These are phyloP conservation scores for Clonostachys chloroleuca DNA, from an alignment of 2,329 filamentous ascomycete genomes.

Conservation along the genomic window DNA sequence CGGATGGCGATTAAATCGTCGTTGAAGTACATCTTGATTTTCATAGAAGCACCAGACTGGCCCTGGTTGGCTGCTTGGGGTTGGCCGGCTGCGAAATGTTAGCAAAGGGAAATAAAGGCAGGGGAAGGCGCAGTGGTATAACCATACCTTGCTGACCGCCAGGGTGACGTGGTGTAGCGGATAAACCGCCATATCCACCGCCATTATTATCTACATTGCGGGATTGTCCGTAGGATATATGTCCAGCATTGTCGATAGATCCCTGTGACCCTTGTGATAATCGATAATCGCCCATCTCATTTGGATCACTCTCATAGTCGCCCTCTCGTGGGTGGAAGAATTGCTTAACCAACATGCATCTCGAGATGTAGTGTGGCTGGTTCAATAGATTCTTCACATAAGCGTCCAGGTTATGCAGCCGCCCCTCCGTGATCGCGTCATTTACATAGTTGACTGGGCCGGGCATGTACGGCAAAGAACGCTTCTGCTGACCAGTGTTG, in stretches of 20 bases:
- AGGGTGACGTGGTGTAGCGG: constrained; percentile 41
- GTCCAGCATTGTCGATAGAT: constrained; percentile 57
- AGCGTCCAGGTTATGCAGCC: constrained; percentile 87
- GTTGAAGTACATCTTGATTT: constrained; percentile 93
- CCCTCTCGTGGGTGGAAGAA: constrained; percentile 88
- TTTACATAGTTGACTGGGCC: constrained; percentile 97
- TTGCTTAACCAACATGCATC: constrained; percentile 78
- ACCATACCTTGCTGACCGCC: constrained; percentile 18
- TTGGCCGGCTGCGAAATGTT: neutral
- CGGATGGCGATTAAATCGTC: constrained; percentile 89
- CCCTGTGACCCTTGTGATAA: constrained; percentile 67
- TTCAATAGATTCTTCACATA: constrained; percentile 90
- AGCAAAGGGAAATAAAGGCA: no score
- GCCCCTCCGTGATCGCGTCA: constrained; percentile 92
- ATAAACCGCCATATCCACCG: constrained; percentile 46
- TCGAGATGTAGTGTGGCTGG: constrained; percentile 79
- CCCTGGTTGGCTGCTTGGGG: neutral
- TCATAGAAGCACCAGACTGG: constrained; percentile 51
- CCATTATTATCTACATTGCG: constrained; percentile 61
- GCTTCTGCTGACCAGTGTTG: constrained; percentile 72
- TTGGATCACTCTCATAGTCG: constrained; percentile 87
- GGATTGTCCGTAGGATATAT: constrained; percentile 56
- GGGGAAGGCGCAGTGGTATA: neutral
- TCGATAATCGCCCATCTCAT: constrained; percentile 66
- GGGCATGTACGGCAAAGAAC: constrained; percentile 93